Evolutionary conservation across 2,329 filamentous ascomycete genomes (phyloP).

Genomic region (Plectosphaerella cucumerina): DNA sequence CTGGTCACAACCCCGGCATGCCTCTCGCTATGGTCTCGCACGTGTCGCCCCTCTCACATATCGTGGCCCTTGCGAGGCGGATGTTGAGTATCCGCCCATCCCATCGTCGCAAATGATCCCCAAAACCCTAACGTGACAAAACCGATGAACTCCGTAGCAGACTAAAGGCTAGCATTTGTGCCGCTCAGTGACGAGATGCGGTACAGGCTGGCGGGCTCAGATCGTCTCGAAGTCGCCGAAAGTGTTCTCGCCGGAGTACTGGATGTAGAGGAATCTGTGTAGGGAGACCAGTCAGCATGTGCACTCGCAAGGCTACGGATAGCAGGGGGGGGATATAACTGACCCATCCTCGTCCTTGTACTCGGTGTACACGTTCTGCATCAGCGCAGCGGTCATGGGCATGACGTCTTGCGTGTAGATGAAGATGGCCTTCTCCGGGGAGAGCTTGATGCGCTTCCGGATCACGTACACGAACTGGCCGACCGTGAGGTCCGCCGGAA

Average conservation of each 20-base stretch:
- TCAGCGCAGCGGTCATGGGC: constrained; percentile 91
- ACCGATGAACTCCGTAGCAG: background rate
- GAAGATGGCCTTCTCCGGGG: constrained; percentile 99
- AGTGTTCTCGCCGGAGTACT: constrained; percentile 98
- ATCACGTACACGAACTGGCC: constrained; percentile 99
- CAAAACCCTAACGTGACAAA: background rate
- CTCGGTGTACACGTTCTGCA: constrained; percentile 99
- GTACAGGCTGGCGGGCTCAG: constrained; percentile 16
- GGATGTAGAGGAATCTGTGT: constrained; percentile 93
- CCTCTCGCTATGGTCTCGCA: no score
- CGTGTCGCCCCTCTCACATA: no score
- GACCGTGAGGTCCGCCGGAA: constrained; percentile 94
- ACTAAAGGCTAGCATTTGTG: background rate
- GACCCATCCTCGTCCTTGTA: constrained; percentile 83
- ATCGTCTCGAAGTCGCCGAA: constrained; percentile 61
- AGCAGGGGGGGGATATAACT: no score
- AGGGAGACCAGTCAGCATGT: no score
- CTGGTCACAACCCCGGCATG: no score
- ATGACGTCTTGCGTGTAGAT: constrained; percentile 99
- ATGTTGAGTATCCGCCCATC: background rate
- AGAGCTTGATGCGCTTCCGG: constrained; percentile 99
- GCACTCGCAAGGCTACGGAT: no score
- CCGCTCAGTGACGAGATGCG: no score
- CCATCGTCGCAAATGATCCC: background rate
- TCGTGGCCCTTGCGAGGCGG: no score